A percentile compares a stretch with the other conserved stretches of the same genome.
These are phyloP conservation scores for Colletotrichum agaves DNA, from an alignment of 2,329 filamentous ascomycete genomes.

Conservation along the genomic window DNA sequence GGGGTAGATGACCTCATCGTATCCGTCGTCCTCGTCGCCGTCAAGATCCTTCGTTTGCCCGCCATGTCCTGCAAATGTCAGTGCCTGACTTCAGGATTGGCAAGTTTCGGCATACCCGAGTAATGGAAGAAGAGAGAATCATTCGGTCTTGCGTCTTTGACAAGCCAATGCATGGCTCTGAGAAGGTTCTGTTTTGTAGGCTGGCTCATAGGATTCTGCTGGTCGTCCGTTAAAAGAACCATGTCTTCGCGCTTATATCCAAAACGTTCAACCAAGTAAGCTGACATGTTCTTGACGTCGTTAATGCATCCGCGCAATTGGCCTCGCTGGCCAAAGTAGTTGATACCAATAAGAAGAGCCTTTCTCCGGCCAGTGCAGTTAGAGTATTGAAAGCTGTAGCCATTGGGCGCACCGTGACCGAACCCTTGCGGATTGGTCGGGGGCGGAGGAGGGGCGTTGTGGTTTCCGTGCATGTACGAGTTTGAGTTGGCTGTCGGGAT, in stretches of 20 bases:
- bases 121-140: conserved; percentile 99
- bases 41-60: conserved; percentile 85
- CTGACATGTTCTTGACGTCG: conserved; percentile 96
- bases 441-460: conserved; percentile 71
- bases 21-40: conserved; percentile 83
- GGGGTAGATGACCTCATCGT: conserved; percentile 86
- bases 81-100: conserved; percentile 7
- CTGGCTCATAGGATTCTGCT: conserved; percentile 97
- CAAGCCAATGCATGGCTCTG: conserved; percentile 96
- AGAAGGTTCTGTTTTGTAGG: conserved; percentile 96
- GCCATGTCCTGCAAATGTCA: conserved; percentile 68
- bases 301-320: conserved; percentile 96
- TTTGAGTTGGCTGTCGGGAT: conserved; percentile 60
- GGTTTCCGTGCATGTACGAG: conserved; percentile 66
- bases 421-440: conserved; percentile 76
- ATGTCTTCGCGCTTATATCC: conserved; percentile 96
- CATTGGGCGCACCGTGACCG: conserved; percentile 81
- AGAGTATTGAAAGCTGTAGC: conserved; percentile 90
- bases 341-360: conserved; percentile 92
- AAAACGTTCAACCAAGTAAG: conserved; percentile 88
- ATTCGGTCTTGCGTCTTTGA: conserved; percentile 91
- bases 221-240: conserved; percentile 95
- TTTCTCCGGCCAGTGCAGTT: conserved; percentile 90
- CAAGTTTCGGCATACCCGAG: conserved; percentile 71
- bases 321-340: conserved; percentile 93